phyloP scores from a whole-genome alignment of 2,329 filamentous ascomycete species.

The Fusarium sp. region DNA sequence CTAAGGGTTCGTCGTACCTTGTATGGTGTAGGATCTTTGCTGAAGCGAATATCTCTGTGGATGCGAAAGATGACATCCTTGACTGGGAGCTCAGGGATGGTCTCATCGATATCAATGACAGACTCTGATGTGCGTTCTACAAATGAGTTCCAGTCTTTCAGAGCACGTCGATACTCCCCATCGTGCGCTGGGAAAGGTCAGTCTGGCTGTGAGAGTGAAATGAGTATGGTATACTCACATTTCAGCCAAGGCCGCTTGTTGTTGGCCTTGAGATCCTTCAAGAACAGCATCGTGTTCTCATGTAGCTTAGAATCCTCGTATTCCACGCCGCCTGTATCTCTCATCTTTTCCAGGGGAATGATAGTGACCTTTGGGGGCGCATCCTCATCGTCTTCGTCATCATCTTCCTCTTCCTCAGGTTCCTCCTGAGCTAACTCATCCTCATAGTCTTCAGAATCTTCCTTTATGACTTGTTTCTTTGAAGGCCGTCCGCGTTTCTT shows the following conservation, averaged over 20 bases:
- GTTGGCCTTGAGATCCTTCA: constrained; percentile 72
- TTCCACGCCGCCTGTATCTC: constrained; percentile 54
- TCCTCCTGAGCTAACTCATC: constrained; percentile 48
- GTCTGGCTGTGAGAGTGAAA: neutral
- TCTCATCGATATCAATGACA: constrained; percentile 81
- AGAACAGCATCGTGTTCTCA: constrained; percentile 71
- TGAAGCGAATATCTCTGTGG: constrained; percentile 88
- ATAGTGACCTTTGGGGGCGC: constrained; percentile 55
- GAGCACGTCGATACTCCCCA: constrained; percentile 81
- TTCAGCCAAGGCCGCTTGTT: constrained; percentile 74
- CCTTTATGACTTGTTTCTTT: constrained; percentile 43
- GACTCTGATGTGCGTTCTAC: constrained; percentile 80
- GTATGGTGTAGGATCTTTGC: constrained; percentile 87
- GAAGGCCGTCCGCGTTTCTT: constrained; percentile 51
- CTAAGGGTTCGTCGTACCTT: constrained; percentile 69
- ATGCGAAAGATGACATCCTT: constrained; percentile 92
- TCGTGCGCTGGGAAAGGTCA: constrained; percentile 75
- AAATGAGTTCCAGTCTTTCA: constrained; percentile 87
- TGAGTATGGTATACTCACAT: constrained; percentile 53
- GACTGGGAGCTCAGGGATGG: constrained; percentile 86
- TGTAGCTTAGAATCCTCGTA: constrained; percentile 70
- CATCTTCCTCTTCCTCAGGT: constrained; percentile 49
- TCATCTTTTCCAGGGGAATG: constrained; percentile 56
- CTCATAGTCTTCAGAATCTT: constrained; percentile 50
- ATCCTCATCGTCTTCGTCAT: constrained; percentile 57